These are phyloP conservation scores for Bryum argenteum DNA, from an alignment of 225 moss, liverwort and hornwort genomes.

Conservation along the genomic window DNA sequence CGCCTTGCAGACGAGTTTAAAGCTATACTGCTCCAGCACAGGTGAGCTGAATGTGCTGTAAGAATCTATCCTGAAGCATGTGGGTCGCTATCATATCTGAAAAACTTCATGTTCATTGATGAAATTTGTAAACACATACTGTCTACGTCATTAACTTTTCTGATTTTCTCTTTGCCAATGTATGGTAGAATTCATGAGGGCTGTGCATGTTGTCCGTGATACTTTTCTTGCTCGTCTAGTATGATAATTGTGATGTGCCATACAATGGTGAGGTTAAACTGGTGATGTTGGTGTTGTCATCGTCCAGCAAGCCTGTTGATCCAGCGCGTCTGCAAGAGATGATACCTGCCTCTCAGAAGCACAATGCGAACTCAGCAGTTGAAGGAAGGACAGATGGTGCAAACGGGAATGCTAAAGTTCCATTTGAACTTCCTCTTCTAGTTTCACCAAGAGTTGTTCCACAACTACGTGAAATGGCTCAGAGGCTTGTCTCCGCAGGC, in stretches of 20 bases:
- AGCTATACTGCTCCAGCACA: slow-evolving; percentile 58
- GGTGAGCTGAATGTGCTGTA: slow-evolving; percentile 40
- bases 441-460: slow-evolving; percentile 77
- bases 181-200: slow-evolving; percentile 17
- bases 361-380: slow-evolving; percentile 43
- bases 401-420: slow-evolving; percentile 49
- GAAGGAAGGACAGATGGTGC: slow-evolving; percentile 52
- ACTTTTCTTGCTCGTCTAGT: neutral
- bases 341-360: slow-evolving; percentile 62
- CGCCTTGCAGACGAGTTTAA: slow-evolving; percentile 84
- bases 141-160: neutral
- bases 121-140: neutral
- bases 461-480: slow-evolving; percentile 85
- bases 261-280: slow-evolving; percentile 17
- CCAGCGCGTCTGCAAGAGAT: slow-evolving; percentile 66
- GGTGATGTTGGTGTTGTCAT: slow-evolving; percentile 27
- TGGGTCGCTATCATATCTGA: neutral
- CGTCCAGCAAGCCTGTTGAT: slow-evolving; percentile 75
- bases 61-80: neutral
- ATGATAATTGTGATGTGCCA: neutral
- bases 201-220: neutral
- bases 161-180: slow-evolving; percentile 10
- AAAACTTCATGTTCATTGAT: neutral
- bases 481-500: slow-evolving; percentile 78
- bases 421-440: slow-evolving; percentile 71